Percentiles rank a stretch among this genome's conserved stretches.
These are phyloP conservation scores for Cucurbita argyrosperma DNA, from an alignment of 306 rosid species.

Conservation along the genomic window DNA sequence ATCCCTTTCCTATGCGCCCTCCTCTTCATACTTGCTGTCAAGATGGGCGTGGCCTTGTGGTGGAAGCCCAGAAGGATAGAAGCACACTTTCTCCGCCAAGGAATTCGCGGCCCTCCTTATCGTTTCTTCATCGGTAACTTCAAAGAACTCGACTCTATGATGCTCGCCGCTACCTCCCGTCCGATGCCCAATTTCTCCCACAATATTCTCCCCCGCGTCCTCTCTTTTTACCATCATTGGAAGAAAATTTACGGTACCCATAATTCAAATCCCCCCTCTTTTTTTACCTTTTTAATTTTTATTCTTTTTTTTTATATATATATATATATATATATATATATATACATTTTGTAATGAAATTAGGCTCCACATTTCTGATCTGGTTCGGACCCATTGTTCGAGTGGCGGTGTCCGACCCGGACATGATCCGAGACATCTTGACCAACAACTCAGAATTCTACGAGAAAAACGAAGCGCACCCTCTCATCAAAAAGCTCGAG, in stretches of 20 bases:
- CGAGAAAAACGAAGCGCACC: slow-evolving; percentile 91
- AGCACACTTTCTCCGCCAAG: slow-evolving; percentile 64
- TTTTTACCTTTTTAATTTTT: no score
- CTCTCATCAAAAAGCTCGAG: slow-evolving; percentile 85
- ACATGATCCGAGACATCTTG: slow-evolving; percentile 78
- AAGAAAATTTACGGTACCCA: slow-evolving; percentile 66
- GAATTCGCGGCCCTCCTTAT: slow-evolving; percentile 90
- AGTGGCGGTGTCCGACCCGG: slow-evolving; percentile 74
- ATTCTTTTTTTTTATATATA: no score
- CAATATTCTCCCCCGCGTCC: slow-evolving; percentile 90
- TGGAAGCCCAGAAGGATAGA: slow-evolving; percentile 78
- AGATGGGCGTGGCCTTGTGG: slow-evolving; percentile 46
- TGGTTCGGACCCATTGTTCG: slow-evolving; percentile 95
- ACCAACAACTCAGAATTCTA: slow-evolving; percentile 65
- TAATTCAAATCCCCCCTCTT: no score
- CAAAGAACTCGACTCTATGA: slow-evolving; percentile 61
- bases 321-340: no score
- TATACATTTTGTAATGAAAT: no score
- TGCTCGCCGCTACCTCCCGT: slow-evolving; percentile 79
- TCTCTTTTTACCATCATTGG: slow-evolving; percentile 96
- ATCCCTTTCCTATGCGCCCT: slow-evolving; percentile 11
- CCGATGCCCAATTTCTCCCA: slow-evolving; percentile 77
- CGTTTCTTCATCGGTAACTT: slow-evolving; percentile 93
- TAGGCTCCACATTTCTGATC: slow-evolving; percentile 70
- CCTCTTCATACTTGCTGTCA: slow-evolving; percentile 18